Base-by-base conservation (phyloP, 768 basidiomycete genomes). In the Lentinula aciculospora region DNA sequence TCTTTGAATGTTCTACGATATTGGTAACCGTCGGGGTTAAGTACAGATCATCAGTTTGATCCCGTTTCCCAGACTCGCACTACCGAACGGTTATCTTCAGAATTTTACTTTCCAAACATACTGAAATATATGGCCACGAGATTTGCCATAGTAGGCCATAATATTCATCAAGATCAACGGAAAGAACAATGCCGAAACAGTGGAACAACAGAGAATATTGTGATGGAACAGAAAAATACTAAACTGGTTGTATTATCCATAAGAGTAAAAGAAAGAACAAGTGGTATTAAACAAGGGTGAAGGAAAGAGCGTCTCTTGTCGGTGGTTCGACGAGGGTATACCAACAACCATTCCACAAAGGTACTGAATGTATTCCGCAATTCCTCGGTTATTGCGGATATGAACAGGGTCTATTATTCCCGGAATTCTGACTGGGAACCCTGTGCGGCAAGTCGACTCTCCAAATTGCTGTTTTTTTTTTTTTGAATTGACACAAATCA, bases 371-470 rank as follows among this genome's bases (percentile, higher is more conserved):
- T 34, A 34, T 39, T 39, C 13, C 17, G 37, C 37, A 23, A 9
- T 9, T 12, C 42, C 42, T 44, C 42, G 42, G 46, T 28, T 27
- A 47, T 31, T 50, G 46, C 32, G 29, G 32, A 50, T 31, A 50
- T 34, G 29, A 17, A 28, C 51, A 53, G 37, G 36, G 51, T 39
- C 36, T 37, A 31, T 40, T 46, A 87, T 63, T 87, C 84, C 66
- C 82, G 82, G 79, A 90, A 92, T 63, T 93, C 92, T 31, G 78
- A 73, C 69, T 88, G 86, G 19, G 88, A 89, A 57, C 90, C 90
- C 73, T 94, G 92, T 36, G 92, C 92, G 65, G 92, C 92, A 64
- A 94, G 82, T 60, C 92, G 88, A 68, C 89, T 93, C 77, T 94
- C 92, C 74, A 94, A 71, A 73, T 94, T 94, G 72, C 90, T 91